phyloP scores from a whole-genome alignment of 148 eudicot genomes.

The Vaccinium corymbosum region DNA sequence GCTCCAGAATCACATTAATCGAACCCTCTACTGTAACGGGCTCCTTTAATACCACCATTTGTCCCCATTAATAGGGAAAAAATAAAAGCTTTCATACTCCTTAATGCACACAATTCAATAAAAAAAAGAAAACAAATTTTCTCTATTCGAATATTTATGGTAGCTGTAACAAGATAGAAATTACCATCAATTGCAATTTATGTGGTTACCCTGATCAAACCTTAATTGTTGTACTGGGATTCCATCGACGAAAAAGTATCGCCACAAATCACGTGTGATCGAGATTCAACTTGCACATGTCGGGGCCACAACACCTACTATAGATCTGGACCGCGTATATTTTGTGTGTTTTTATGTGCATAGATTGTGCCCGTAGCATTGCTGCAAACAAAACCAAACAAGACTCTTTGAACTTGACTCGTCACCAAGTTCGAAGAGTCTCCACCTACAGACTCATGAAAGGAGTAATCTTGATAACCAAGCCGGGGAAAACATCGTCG shows the following conservation, averaged over 20 bases:
- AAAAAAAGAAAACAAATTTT: too few relatives aligned
- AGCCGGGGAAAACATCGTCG: conserved; percentile 83
- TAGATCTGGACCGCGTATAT: too few relatives aligned
- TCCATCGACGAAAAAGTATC: background rate
- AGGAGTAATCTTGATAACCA: conserved; percentile 69
- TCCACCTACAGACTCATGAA: conserved; percentile 21
- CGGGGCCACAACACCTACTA: too few relatives aligned
- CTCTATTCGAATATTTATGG: too few relatives aligned
- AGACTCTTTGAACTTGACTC: background rate
- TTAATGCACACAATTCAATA: too few relatives aligned
- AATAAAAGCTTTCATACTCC: too few relatives aligned
- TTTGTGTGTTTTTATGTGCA: background rate
- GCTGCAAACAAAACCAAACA: background rate
- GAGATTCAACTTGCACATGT: background rate
- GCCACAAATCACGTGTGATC: background rate
- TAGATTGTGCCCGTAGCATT: background rate
- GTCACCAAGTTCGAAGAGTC: background rate
- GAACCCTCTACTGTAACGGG: too few relatives aligned
- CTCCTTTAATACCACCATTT: too few relatives aligned
- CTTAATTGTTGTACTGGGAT: background rate
- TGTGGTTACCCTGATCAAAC: background rate
- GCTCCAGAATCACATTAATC: too few relatives aligned
- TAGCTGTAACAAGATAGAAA: too few relatives aligned
- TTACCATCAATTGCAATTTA: too few relatives aligned
- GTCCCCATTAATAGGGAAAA: too few relatives aligned